Evolutionary conservation across 495 filamentous ascomycete species (phyloP), one percentile per base, ranked within the genome.

Genomic region (Gamarada debralockiae): DNA sequence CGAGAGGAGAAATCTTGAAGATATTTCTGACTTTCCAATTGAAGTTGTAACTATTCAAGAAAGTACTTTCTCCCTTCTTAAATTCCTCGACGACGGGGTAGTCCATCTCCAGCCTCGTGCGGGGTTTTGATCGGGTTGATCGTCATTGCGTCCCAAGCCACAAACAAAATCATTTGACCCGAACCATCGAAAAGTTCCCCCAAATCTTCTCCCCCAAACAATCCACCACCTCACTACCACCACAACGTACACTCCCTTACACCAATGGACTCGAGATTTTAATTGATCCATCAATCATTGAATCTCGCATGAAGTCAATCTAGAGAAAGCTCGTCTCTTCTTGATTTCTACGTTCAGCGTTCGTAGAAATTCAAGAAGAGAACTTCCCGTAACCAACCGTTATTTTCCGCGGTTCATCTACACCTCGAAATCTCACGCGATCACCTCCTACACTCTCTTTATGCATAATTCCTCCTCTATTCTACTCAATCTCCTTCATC

Each of bases 61-160:
- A n/a, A 7, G 8, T 44, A 3, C 20, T 44, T 24, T 17, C 21
- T 6, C 20, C 21, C 41, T 24, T 6, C 41, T 12, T 8, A 41
- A 10, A 6, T 41, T 15, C 10, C 20, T 44, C 27, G 27, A 29
- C 23, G 14, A 45, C 20, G 37, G 10, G 22, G 21, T 21, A 15
- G n/a, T n/a, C 37, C 27, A 5, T 13, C 17, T 45, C 14, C 50
- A 58, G 56, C 56, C 56, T 58, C 23, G 56, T 52, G 57, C 57
- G 57, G 57, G 57, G 57, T 31, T 55, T 51, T 50, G 2, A 10
- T 50, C 44, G 41, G 52, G 24, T 17, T 37, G n/a, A n/a, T n/a
- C n/a, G n/a, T n/a, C n/a, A n/a, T n/a, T n/a, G n/a, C n/a, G n/a
- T n/a, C n/a, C n/a, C 21, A 39, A 43, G 18, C 25, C 50, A 33